These are phyloP conservation scores for Rutstroemia sp. DNA, from an alignment of 2,329 filamentous ascomycete species.

Conservation along the genomic window DNA sequence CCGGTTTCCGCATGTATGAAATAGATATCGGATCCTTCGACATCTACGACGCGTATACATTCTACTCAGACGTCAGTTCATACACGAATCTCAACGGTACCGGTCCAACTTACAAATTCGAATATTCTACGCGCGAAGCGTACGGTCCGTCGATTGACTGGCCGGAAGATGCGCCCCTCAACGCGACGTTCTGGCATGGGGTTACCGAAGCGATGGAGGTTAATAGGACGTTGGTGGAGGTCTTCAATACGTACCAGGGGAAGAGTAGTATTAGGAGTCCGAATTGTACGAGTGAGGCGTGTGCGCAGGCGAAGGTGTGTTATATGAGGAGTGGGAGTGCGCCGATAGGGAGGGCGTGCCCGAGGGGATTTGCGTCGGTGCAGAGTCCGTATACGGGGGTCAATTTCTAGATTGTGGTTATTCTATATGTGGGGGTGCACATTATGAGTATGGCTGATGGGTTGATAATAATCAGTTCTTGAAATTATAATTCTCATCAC, in stretches of 20 bases:
- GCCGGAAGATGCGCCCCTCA: conserved; percentile 42
- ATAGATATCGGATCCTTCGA: conserved; percentile 47
- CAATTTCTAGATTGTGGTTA: conserved; percentile 22
- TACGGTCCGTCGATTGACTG: conserved; percentile 39
- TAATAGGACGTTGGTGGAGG: conserved; percentile 39
- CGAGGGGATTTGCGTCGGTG: conserved; percentile 40
- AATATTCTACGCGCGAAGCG: conserved; percentile 44
- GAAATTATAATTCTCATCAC: too few relatives aligned
- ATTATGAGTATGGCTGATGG: too few relatives aligned
- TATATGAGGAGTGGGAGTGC: conserved; percentile 51
- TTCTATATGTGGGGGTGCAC: too few relatives aligned
- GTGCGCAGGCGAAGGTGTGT: conserved; percentile 47
- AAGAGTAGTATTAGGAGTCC: conserved; percentile 43
- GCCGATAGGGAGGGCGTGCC: conserved; percentile 42
- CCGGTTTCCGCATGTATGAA: conserved; percentile 45
- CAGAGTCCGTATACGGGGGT: conserved; percentile 32
- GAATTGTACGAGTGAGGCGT: conserved; percentile 43
- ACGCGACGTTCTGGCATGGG: conserved; percentile 51
- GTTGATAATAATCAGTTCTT: too few relatives aligned
- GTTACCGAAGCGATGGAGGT: conserved; percentile 50
- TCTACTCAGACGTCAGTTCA: conserved; percentile 41
- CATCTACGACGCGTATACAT: conserved; percentile 47
- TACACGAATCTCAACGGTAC: conserved; percentile 33
- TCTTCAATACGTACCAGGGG: conserved; percentile 44
- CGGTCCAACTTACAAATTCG: conserved; percentile 41